Base-by-base conservation (phyloP, 2,329 filamentous ascomycete species). In the Paraphaeosphaeria minitans region DNA sequence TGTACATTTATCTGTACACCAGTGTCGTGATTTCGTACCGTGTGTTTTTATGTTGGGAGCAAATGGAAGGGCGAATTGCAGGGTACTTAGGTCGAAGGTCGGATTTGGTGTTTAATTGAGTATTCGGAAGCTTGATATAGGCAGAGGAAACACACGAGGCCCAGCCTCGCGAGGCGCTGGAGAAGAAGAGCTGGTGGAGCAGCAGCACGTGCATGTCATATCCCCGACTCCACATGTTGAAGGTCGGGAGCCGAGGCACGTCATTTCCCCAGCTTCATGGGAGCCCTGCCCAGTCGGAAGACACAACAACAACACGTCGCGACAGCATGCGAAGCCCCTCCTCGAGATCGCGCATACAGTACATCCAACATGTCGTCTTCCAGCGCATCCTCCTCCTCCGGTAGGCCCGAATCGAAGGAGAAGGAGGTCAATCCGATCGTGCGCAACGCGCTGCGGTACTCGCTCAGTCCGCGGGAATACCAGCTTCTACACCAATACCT, bases 381-480 rank as follows among this genome's bases (percentile, higher is more conserved):
- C 35, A 66, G 67, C 60, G 60, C 72, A 46, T 61, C 68, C 51
- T 49, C 72, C 31, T 64, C 73, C 37, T 57, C 68, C 21, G 66
- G 65, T 54, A 69, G 70, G 58, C 55, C 67, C 22, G 66, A 74
- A 33, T 65, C 56, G 21, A 69, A 84, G 59, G 90, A 93, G 22
- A 68, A 29, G 14, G 37, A 39, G 37, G 16, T 84, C 59, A 90
- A 94, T 66, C 89, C 91, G 5, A 84, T 96, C 62, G 83, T 96
- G 57, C 91, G 91, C 77, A 96, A 95, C 76, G 89, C 92, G 45
- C 83, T 97, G 59, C 89, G 93, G 66, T 93, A 97, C 78, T 95
- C 91, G 58, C 77, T 88, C 54, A 92, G 93, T 73, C 88, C 92
- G 43, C 87, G 89, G 75, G 93, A 97, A 76, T 97, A 97, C 77